phyloP scores from a whole-genome alignment of 1,284 basidiomycete species.

The Rhodofomes roseus region DNA sequence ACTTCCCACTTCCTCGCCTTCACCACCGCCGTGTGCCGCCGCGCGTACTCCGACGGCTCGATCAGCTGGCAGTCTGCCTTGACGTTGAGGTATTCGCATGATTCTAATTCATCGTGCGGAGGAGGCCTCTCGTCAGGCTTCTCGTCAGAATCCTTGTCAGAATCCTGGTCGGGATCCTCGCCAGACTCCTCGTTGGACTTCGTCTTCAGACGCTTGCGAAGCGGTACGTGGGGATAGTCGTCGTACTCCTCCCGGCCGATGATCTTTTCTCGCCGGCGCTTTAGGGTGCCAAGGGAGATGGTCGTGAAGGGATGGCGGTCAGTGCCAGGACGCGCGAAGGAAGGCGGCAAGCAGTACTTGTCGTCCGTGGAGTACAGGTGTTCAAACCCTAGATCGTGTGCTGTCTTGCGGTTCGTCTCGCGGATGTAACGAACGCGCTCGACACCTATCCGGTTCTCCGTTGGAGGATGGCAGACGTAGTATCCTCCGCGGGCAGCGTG shows the following conservation, averaged over 20 bases:
- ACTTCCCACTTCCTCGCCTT: neutral
- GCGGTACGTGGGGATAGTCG: neutral
- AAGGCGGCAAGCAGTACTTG: constrained; percentile 1
- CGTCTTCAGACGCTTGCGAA: constrained; percentile 5
- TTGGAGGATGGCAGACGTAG: constrained; percentile 23
- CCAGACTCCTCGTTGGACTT: neutral
- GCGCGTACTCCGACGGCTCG: neutral
- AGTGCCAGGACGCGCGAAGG: constrained; percentile 8
- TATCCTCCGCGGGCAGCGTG: constrained; percentile 21
- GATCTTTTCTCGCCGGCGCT: constrained; percentile 8
- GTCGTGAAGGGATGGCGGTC: neutral
- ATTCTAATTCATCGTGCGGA: too few relatives aligned
- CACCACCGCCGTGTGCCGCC: neutral
- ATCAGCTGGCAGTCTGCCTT: neutral
- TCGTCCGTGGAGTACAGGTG: constrained; percentile 14
- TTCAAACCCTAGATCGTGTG: constrained; percentile 10
- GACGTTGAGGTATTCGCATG: neutral
- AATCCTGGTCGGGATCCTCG: too few relatives aligned
- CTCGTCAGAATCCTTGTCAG: too few relatives aligned
- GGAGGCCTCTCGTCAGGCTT: too few relatives aligned
- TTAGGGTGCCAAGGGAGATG: constrained; percentile 11
- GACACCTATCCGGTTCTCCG: constrained; percentile 14
- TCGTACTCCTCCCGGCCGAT: neutral
- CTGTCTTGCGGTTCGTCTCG: constrained; percentile 14
- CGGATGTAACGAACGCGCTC: constrained; percentile 19